A percentile compares a stretch with the other conserved stretches of the same genome.
Conservation (phyloP, 352 stramenopile genomes). For the Plasmopara halstedii region DNA sequence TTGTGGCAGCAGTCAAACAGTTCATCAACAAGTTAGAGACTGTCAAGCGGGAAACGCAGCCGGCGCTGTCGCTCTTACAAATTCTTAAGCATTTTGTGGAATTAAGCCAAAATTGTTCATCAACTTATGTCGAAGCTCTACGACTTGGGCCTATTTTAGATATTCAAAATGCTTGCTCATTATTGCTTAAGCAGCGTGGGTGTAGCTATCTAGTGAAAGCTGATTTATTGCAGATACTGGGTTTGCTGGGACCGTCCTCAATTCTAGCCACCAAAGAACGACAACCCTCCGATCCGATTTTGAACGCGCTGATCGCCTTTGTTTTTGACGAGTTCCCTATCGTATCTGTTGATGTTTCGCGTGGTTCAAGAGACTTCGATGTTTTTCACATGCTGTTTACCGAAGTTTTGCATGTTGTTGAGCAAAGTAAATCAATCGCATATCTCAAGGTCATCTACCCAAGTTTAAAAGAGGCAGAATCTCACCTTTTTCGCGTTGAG, state of each 20-base stretch:
- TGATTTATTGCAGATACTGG: conserved; percentile 40
- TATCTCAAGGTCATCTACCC: conserved; percentile 50
- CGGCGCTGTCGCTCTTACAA: conserved; percentile 34
- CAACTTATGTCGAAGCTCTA: conserved; percentile 17
- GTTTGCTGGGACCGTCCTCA: conserved; percentile 21
- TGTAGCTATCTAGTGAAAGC: conserved; percentile 55
- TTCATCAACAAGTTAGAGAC: conserved; percentile 28
- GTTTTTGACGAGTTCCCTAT: conserved; percentile 74
- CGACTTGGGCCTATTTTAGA: conserved; percentile 29
- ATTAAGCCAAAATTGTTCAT: conserved; percentile 33
- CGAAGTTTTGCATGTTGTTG: conserved; percentile 45
- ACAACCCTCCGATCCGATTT: conserved; percentile 7
- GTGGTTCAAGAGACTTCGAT: conserved; percentile 58
- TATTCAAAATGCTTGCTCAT: conserved; percentile 27
- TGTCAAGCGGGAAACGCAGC: conserved; percentile 21
- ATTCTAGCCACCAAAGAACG: conserved; percentile 1
- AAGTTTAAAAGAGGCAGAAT: conserved; percentile 51
- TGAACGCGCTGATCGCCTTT: conserved; percentile 38
- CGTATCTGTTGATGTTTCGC: conserved; percentile 54
- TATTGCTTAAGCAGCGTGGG: conserved; percentile 28
- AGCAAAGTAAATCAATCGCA: conserved; percentile 34
- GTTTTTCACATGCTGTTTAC: conserved; percentile 47
- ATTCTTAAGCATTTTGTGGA: conserved; percentile 35
- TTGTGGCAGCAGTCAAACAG: conserved; percentile 33
- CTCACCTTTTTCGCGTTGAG: conserved; percentile 46